These are phyloP conservation scores for Pezicula rhizophila DNA, from an alignment of 2,329 filamentous ascomycete genomes.

Conservation along the genomic window DNA sequence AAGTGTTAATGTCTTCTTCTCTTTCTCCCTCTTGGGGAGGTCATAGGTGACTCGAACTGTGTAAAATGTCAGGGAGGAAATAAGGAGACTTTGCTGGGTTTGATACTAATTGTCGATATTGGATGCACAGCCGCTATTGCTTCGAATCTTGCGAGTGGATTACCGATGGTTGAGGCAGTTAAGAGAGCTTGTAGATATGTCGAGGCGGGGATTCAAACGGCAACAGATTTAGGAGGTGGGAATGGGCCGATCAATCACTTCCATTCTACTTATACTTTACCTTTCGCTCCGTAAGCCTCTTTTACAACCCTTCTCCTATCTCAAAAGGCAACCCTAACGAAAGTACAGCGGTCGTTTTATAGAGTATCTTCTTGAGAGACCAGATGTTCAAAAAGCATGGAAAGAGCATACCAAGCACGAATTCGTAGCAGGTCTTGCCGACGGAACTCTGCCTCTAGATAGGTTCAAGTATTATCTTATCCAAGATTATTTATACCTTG, in stretches of 20 bases:
- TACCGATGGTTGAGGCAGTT: slow-evolving; percentile 54
- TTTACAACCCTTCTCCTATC: too few species aligned
- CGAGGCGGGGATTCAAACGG: slow-evolving; percentile 58
- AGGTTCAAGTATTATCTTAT: slow-evolving; percentile 85
- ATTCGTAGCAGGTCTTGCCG: slow-evolving; percentile 72
- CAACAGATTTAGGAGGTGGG: slow-evolving; percentile 45
- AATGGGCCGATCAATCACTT: slow-evolving; percentile 75
- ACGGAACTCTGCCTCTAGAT: slow-evolving; percentile 66
- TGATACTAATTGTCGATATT: too few species aligned
- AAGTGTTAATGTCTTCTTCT: slow-evolving; percentile 28
- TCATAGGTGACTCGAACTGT: too few species aligned
- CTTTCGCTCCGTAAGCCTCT: slow-evolving; percentile 51
- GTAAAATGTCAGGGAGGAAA: too few species aligned
- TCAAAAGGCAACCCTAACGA: not conserved
- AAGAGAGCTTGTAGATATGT: slow-evolving; percentile 64
- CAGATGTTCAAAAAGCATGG: slow-evolving; percentile 72
- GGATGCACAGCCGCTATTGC: slow-evolving; percentile 56
- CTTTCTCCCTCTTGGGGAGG: too few species aligned
- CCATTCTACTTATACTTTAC: slow-evolving; percentile 61
- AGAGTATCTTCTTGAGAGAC: slow-evolving; percentile 71
- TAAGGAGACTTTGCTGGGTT: too few species aligned
- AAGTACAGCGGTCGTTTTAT: slow-evolving; percentile 64
- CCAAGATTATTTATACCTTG: slow-evolving; percentile 87
- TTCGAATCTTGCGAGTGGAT: slow-evolving; percentile 60
- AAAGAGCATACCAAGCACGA: slow-evolving; percentile 70